phyloP scores from a whole-genome alignment of 768 basidiomycete species.

The Lactarius quietus region DNA sequence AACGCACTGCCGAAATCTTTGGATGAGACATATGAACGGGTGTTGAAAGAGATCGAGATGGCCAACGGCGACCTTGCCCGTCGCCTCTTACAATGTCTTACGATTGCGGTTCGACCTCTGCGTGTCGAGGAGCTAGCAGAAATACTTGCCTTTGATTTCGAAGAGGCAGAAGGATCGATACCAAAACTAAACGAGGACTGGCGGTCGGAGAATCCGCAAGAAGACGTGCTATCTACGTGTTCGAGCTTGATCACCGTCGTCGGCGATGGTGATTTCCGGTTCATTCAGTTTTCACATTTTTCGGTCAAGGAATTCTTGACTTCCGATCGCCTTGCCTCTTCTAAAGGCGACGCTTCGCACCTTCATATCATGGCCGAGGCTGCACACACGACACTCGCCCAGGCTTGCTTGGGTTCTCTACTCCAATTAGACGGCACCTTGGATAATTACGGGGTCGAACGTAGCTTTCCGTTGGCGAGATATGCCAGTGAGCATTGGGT shows the following conservation, averaged over 20 bases:
- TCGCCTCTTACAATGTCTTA: background rate
- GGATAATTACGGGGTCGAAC: background rate
- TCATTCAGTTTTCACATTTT: background rate
- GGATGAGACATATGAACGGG: background rate
- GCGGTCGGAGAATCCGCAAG: background rate
- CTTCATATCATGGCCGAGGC: background rate
- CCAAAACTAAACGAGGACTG: background rate
- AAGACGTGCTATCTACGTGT: background rate
- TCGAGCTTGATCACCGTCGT: background rate
- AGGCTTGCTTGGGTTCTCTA: background rate
- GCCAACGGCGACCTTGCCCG: background rate
- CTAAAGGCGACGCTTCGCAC: background rate
- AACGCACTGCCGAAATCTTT: background rate
- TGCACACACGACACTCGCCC: background rate
- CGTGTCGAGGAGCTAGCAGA: background rate
- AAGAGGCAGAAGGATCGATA: background rate
- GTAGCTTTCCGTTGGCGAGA: background rate
- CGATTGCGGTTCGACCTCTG: background rate
- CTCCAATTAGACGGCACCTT: background rate
- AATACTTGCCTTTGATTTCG: background rate
- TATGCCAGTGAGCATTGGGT: background rate
- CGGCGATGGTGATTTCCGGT: background rate
- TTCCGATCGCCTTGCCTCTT: background rate
- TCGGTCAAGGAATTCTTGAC: background rate
- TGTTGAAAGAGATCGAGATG: background rate